Conservation (phyloP, 73 alveolate species). For the Breviolum minutum region DNA sequence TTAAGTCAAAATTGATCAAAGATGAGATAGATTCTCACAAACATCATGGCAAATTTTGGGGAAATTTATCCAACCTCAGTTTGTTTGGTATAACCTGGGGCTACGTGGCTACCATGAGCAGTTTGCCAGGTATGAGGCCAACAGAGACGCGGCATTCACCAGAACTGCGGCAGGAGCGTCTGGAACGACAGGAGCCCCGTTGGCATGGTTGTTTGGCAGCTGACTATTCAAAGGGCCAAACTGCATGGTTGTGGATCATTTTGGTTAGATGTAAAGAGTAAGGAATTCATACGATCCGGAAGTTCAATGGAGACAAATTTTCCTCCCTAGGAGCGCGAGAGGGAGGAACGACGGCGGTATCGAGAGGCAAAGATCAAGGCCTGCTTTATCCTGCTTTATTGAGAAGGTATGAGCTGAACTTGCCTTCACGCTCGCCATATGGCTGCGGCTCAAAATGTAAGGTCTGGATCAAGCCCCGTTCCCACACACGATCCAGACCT, state of each 20-base stretch:
- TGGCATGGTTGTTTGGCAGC: background rate
- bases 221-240: background rate
- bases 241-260: background rate
- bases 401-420: too few relatives aligned
- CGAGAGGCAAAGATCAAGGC: constrained; percentile 46
- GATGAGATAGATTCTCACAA: too few relatives aligned
- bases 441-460: too few relatives aligned
- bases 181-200: constrained; percentile 33
- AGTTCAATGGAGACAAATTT: background rate
- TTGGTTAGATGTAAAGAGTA: background rate
- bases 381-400: background rate
- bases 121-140: constrained; percentile 62
- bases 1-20: too few relatives aligned
- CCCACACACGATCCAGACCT: too few relatives aligned
- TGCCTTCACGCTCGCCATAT: too few relatives aligned
- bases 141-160: constrained; percentile 88
- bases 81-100: too few relatives aligned
- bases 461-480: too few relatives aligned
- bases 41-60: too few relatives aligned
- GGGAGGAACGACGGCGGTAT: constrained; percentile 78
- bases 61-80: too few relatives aligned
- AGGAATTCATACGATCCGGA: background rate
- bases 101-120: background rate
- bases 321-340: constrained; percentile 36
- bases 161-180: constrained; percentile 64